Conservation (phyloP, 805 yeast species). For the Hanseniaspora vineae region DNA sequence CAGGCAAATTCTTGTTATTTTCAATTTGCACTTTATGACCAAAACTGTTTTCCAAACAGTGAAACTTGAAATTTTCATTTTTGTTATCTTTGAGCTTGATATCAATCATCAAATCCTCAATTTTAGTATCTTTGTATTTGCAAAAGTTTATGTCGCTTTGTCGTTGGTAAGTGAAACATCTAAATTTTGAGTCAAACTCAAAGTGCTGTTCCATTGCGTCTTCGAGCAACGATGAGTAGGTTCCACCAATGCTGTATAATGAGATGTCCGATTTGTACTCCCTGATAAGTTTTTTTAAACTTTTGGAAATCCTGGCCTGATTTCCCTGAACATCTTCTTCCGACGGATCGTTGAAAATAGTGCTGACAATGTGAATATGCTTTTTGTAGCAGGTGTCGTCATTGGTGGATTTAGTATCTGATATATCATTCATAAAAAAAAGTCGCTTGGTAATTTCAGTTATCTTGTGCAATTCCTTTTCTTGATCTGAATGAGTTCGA, state of each 20-base stretch:
- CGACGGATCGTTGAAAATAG: background rate
- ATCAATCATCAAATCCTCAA: background rate
- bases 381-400: constrained; percentile 3
- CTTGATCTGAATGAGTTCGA: background rate
- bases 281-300: background rate
- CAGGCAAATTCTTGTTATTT: background rate
- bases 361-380: background rate
- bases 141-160: background rate
- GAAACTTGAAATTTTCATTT: constrained; percentile 1
- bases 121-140: background rate
- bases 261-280: background rate
- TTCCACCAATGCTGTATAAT: background rate
- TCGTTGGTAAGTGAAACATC: background rate
- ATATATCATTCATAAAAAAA: constrained; percentile 1
- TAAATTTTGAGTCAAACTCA: constrained; percentile 1
- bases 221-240: background rate
- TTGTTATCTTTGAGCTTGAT: background rate
- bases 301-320: background rate
- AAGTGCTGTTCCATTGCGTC: constrained; percentile 1
- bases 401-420: background rate
- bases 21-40: constrained; percentile 5
- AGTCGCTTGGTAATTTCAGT: background rate
- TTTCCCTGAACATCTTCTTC: too few relatives aligned
- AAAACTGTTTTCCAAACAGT: constrained; percentile 4
- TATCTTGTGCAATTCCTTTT: background rate